A percentile compares a stretch with the other conserved stretches of the same genome.
Conservation (phyloP, 2,329 filamentous ascomycete species). For the Fusarium subtropicale region DNA sequence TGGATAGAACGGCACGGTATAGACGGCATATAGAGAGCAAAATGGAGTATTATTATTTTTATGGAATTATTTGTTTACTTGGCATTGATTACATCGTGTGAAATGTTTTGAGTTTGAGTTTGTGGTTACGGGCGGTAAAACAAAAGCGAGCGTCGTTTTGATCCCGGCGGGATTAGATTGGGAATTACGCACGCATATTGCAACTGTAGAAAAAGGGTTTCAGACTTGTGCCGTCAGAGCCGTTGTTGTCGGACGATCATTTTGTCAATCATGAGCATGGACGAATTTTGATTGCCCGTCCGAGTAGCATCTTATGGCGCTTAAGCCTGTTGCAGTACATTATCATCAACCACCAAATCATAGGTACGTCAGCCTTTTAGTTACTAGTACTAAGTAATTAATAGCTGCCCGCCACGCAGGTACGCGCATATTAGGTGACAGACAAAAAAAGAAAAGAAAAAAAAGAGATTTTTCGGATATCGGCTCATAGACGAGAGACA, state of each 20-base stretch:
- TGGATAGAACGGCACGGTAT: conserved; percentile 29
- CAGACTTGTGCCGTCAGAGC: conserved; percentile 37
- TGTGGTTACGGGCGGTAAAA: neutral
- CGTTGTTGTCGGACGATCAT: conserved; percentile 26
- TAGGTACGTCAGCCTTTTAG: conserved; percentile 18
- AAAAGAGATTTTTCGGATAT: conserved; percentile 20
- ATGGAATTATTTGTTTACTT: neutral
- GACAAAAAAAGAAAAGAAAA: too few species aligned
- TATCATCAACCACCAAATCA: neutral
- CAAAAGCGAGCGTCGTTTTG: neutral
- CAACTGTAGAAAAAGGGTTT: conserved; percentile 8
- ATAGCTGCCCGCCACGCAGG: neutral
- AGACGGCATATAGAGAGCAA: conserved; percentile 12
- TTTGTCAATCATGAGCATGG: neutral
- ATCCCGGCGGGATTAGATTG: neutral
- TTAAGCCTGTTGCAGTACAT: neutral
- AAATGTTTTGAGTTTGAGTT: neutral
- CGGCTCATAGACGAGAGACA: conserved; percentile 4
- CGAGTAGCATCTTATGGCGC: neutral
- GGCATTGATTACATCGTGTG: neutral
- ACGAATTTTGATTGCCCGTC: neutral
- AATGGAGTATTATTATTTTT: neutral
- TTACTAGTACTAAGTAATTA: neutral
- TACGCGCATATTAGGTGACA: neutral
- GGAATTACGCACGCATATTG: neutral